Conservation (phyloP, 768 basidiomycete genomes). For the Hirschioporus abietinus region DNA sequence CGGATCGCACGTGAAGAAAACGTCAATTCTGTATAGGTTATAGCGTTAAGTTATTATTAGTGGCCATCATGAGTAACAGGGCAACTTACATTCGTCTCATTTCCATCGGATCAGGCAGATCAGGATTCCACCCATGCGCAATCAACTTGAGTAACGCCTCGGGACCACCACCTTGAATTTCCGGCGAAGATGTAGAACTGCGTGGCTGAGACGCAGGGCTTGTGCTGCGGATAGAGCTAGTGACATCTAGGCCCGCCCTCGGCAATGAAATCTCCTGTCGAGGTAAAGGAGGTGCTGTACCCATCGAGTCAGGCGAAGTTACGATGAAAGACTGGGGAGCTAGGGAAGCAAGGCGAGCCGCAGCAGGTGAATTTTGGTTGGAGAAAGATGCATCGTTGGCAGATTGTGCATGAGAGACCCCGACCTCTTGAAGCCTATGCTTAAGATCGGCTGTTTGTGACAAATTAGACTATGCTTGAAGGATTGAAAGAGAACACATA, state of each 20-base stretch:
- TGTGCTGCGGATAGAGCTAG: constrained; percentile 7
- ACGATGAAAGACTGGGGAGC: constrained; percentile 11
- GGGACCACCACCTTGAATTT: constrained; percentile 6
- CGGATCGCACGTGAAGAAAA: constrained; percentile 87
- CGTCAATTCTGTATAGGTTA: constrained; percentile 53
- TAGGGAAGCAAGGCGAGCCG: constrained; percentile 7
- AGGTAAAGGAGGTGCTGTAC: constrained; percentile 19
- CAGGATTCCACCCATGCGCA: constrained; percentile 68
- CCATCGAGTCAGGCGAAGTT: constrained; percentile 19
- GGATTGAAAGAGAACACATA: constrained; percentile 27
- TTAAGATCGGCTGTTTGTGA: constrained; percentile 51
- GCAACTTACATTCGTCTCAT: constrained; percentile 70
- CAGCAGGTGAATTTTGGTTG: constrained; percentile 11
- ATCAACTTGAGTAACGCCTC: constrained; percentile 58
- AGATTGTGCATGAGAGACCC: constrained; percentile 30
- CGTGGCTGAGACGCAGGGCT: neutral
- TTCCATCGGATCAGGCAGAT: constrained; percentile 69
- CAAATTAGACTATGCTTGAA: constrained; percentile 13
- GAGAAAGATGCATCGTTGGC: constrained; percentile 29
- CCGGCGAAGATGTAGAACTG: neutral
- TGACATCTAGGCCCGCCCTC: constrained; percentile 22
- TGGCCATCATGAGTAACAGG: neutral
- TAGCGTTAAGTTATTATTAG: neutral
- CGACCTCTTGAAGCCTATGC: constrained; percentile 52
- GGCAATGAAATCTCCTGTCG: constrained; percentile 20